Evolutionary conservation across 2,329 filamentous ascomycete species (phyloP).

Genomic region (Ascochyta fabae): DNA sequence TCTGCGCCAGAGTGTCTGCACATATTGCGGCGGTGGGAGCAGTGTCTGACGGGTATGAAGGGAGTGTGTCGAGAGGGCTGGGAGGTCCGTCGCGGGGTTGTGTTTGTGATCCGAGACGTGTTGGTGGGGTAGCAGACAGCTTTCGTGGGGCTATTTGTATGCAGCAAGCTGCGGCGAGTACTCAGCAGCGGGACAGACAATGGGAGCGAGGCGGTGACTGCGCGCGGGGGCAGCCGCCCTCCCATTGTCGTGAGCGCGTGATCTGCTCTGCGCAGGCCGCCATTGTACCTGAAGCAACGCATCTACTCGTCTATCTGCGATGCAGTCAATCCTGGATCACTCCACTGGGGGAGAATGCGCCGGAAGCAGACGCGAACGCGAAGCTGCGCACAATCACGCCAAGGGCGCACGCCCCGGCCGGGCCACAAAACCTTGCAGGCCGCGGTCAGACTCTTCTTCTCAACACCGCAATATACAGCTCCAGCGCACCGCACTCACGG

Average conservation of each 20-base stretch:
- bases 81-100: slow-evolving; percentile 33
- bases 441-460: slow-evolving; percentile 20
- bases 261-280: slow-evolving; percentile 32
- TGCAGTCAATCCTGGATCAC: slow-evolving; percentile 19
- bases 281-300: slow-evolving; percentile 46
- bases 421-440: slow-evolving; percentile 15
- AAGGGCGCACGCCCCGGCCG: slow-evolving; percentile 17
- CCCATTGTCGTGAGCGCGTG: slow-evolving; percentile 18
- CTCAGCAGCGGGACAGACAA: slow-evolving; percentile 22
- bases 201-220: slow-evolving; percentile 32
- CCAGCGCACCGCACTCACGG: slow-evolving; percentile 38
- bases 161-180: slow-evolving; percentile 32
- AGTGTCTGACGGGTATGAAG: slow-evolving; percentile 58
- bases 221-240: slow-evolving; percentile 12
- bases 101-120: slow-evolving; percentile 26
- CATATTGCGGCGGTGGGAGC: slow-evolving; percentile 79
- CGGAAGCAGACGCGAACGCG: slow-evolving; percentile 13
- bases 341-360: slow-evolving; percentile 15
- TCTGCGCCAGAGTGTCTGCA: slow-evolving; percentile 68
- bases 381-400: slow-evolving; percentile 17
- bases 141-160: slow-evolving; percentile 37
- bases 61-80: slow-evolving; percentile 27
- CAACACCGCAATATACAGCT: slow-evolving; percentile 43
- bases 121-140: slow-evolving; percentile 38
- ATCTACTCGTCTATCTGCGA: slow-evolving; percentile 32